Evolutionary conservation across 768 basidiomycete genomes (phyloP).

Genomic region (Boletus reticulatus): DNA sequence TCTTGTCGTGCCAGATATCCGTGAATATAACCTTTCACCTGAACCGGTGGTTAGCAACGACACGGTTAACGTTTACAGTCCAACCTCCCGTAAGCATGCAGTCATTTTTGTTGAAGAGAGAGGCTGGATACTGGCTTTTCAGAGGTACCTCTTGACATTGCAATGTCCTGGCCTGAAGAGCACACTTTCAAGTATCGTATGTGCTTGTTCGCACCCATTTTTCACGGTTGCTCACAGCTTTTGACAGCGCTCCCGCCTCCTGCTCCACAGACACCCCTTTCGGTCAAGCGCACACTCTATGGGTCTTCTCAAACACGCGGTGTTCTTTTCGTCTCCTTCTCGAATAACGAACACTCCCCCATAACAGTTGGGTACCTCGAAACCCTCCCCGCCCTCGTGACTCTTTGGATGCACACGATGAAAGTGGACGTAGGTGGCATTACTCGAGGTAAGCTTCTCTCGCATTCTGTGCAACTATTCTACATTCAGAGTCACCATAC

Average conservation of each 20-base stretch:
- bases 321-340: slow-evolving; percentile 62
- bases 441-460: slow-evolving; percentile 40
- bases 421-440: slow-evolving; percentile 46
- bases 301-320: slow-evolving; percentile 79
- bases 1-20: slow-evolving; percentile 45
- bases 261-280: slow-evolving; percentile 48
- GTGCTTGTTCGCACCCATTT: slow-evolving; percentile 14
- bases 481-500: not conserved
- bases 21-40: slow-evolving; percentile 48
- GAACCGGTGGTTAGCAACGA: slow-evolving; percentile 41
- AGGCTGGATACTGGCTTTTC: not conserved
- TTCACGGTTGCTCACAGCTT: not conserved
- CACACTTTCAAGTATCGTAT: slow-evolving; percentile 57
- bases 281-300: slow-evolving; percentile 63
- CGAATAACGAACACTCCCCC: slow-evolving; percentile 52
- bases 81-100: slow-evolving; percentile 39
- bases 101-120: not conserved
- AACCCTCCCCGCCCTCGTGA: slow-evolving; percentile 91
- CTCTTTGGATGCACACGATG: slow-evolving; percentile 84
- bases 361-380: slow-evolving; percentile 68
- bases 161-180: slow-evolving; percentile 53
- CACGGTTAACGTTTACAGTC: slow-evolving; percentile 46
- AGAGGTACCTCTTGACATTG: slow-evolving; percentile 48
- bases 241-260: slow-evolving; percentile 36
- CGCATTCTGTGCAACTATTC: too few relatives aligned